A percentile compares a stretch with the other conserved stretches of the same genome.
Conservation (phyloP, 495 filamentous ascomycete genomes). For the Penicillium steckii region DNA sequence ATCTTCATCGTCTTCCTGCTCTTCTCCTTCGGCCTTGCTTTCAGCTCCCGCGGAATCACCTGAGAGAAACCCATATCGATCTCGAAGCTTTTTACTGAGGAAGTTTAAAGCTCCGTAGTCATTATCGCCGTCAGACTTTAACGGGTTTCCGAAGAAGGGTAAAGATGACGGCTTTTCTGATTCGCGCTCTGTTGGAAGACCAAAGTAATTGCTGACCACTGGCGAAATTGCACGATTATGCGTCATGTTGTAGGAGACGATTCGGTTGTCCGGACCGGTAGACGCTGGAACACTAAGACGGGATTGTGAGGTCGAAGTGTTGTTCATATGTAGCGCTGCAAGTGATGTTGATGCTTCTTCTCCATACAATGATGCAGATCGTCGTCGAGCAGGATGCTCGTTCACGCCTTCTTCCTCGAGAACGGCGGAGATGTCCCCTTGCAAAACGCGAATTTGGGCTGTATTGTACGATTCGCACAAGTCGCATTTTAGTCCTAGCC, state of each 20-base stretch:
- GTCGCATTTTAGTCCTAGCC: constrained; percentile 88
- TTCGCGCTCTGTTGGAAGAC: constrained; percentile 38
- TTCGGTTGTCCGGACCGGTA: constrained; percentile 24
- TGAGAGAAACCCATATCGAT: constrained; percentile 40
- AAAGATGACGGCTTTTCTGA: constrained; percentile 31
- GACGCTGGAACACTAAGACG: constrained; percentile 26
- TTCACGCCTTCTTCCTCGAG: constrained; percentile 23
- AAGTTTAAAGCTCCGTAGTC: constrained; percentile 58
- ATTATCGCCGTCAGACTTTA: constrained; percentile 39
- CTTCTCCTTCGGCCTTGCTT: constrained; percentile 34
- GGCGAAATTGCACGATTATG: constrained; percentile 39
- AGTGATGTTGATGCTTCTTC: constrained; percentile 27
- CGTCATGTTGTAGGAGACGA: constrained; percentile 40
- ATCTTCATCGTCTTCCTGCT: constrained; percentile 50
- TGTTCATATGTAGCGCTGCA: constrained; percentile 31
- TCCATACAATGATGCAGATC: constrained; percentile 28
- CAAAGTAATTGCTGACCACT: constrained; percentile 46
- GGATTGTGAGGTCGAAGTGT: constrained; percentile 29
- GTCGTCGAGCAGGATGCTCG: constrained; percentile 18
- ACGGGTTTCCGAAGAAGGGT: constrained; percentile 36
- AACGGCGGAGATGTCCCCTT: constrained; percentile 33
- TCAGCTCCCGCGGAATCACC: constrained; percentile 23
- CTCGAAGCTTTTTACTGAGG: constrained; percentile 54
- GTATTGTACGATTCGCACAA: constrained; percentile 86
- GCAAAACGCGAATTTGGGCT: constrained; percentile 63